A percentile compares a stretch with the other conserved stretches of the same genome.
Conservation (phyloP, 805 yeast species). For the Kregervanrija pseudodelftensis region DNA sequence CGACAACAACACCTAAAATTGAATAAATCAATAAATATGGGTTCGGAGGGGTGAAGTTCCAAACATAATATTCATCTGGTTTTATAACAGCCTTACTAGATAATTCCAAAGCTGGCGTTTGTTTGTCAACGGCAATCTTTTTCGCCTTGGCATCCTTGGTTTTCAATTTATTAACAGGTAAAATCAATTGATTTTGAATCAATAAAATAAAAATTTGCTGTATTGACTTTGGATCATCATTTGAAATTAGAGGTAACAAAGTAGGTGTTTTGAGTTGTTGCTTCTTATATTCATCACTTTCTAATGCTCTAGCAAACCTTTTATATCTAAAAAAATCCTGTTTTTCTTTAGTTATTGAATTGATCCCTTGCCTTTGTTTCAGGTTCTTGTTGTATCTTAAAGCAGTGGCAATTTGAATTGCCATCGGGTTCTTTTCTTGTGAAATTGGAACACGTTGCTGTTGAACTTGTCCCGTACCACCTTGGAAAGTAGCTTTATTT, state of each 20-base stretch:
- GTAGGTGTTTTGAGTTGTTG: constrained; percentile 26
- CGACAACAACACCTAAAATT: constrained; percentile 55
- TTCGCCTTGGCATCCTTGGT: constrained; percentile 57
- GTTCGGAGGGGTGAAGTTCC: constrained; percentile 74
- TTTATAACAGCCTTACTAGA: constrained; percentile 50
- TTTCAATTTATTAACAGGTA: constrained; percentile 70
- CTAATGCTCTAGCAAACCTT: constrained; percentile 72
- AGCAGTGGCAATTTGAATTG: constrained; percentile 63
- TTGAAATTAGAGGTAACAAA: constrained; percentile 29
- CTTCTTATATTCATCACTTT: constrained; percentile 59
- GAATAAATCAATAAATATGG: constrained; percentile 58
- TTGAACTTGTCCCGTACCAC: neutral
- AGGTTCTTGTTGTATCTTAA: constrained; percentile 59
- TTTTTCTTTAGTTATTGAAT: constrained; percentile 54
- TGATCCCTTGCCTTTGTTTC: constrained; percentile 70
- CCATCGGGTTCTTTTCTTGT: constrained; percentile 40
- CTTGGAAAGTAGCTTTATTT: too few relatives aligned
- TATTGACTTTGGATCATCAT: constrained; percentile 49
- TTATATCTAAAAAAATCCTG: constrained; percentile 83
- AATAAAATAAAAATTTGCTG: constrained; percentile 55
- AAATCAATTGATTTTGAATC: constrained; percentile 65
- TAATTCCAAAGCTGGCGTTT: constrained; percentile 50
- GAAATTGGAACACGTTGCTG: constrained; percentile 18
- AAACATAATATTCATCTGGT: constrained; percentile 69
- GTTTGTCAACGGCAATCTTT: constrained; percentile 56